A percentile compares a stretch with the other conserved stretches of the same genome.
These are phyloP conservation scores for Pichia rugopelliculosa DNA, from an alignment of 805 yeast species.

Conservation along the genomic window DNA sequence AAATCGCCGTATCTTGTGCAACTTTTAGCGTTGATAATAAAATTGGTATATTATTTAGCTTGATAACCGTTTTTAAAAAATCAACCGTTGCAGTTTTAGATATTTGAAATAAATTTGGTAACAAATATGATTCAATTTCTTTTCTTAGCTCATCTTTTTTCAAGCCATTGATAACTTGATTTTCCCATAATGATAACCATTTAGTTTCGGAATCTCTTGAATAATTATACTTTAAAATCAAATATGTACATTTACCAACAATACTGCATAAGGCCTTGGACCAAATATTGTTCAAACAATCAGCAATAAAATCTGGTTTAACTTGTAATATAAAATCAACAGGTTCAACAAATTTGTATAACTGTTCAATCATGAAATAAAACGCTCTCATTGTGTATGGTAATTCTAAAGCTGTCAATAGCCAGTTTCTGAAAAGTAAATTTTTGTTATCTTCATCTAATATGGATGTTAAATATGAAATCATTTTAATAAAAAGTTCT, in stretches of 20 bases:
- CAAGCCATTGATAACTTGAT: conserved; percentile 31
- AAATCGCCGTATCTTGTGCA: conserved; percentile 53
- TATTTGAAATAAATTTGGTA: conserved; percentile 55
- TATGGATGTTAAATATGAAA: conserved; percentile 28
- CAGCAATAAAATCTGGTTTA: conserved; percentile 40
- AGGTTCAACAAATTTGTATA: conserved; percentile 43
- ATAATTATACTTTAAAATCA: conserved; percentile 31
- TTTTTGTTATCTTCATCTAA: conserved; percentile 11
- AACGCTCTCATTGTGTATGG: conserved; percentile 50
- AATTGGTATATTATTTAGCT: conserved; percentile 28
- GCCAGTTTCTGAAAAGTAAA: conserved; percentile 38
- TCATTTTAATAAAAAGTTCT: conserved; percentile 50
- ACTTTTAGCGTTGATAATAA: conserved; percentile 51
- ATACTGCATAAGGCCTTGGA: conserved; percentile 60
- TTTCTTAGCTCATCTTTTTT: conserved; percentile 28
- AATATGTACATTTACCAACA: conserved; percentile 48
- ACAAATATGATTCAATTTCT: conserved; percentile 49
- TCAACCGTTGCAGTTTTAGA: conserved; percentile 34
- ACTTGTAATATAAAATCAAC: conserved; percentile 32
- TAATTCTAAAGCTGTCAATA: conserved; percentile 33
- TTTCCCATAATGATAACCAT: conserved; percentile 52
- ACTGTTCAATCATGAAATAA: conserved; percentile 51
- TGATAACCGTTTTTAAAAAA: conserved; percentile 21
- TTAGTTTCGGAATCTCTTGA: conserved; percentile 15
- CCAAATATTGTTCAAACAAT: conserved; percentile 43